Percentiles rank a stretch among this genome's conserved stretches.
Evolutionary conservation across 1,284 basidiomycete species (phyloP).

Genomic region (Wallemia ichthyophaga): DNA sequence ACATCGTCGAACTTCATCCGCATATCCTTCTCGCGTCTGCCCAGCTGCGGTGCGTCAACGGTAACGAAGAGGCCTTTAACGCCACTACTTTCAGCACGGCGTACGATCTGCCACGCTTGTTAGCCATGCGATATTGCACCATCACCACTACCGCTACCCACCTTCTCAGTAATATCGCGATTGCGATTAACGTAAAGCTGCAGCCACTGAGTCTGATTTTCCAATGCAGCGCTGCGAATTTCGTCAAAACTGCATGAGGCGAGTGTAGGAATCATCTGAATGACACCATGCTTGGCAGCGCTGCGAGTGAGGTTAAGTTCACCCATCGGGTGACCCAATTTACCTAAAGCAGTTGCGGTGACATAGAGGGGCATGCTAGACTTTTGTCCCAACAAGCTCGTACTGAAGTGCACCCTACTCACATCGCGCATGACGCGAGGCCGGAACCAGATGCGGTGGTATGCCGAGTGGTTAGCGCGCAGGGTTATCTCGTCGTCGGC

Average conservation of each 20-base stretch:
- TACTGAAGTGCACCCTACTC: constrained; percentile 45
- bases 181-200: constrained; percentile 71
- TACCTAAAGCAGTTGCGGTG: constrained; percentile 49
- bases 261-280: constrained; percentile 78
- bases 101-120: constrained; percentile 25
- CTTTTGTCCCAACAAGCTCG: constrained; percentile 40
- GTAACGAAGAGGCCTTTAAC: constrained; percentile 69
- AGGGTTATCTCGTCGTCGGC: constrained; percentile 65
- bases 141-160: too few relatives aligned
- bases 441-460: constrained; percentile 74
- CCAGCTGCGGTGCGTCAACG: constrained; percentile 74
- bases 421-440: constrained; percentile 65
- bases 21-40: constrained; percentile 83
- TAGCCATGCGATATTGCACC: too few relatives aligned
- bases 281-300: constrained; percentile 42
- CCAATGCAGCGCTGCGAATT: constrained; percentile 42
- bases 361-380: constrained; percentile 55
- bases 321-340: constrained; percentile 76
- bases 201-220: constrained; percentile 44
- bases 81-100: constrained; percentile 51
- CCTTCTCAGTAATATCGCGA: constrained; percentile 35
- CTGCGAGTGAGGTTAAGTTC: constrained; percentile 63
- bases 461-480: constrained; percentile 39
- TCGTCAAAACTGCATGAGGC: constrained; percentile 74
- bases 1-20: constrained; percentile 74